Conservation (phyloP, 1,284 basidiomycete genomes). For the Chalciporus sp. region DNA sequence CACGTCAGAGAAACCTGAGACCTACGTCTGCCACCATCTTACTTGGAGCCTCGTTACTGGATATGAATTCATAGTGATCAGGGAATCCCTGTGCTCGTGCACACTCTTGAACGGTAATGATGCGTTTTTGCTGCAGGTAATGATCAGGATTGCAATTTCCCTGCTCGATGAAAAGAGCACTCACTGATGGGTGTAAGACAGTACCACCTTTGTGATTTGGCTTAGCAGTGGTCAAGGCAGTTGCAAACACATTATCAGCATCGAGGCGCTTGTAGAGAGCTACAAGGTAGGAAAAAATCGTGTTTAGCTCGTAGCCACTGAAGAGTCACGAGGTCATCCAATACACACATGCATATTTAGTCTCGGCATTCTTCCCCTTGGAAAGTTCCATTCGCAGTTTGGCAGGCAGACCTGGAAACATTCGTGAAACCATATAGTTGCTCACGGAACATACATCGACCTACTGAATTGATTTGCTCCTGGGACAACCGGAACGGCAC, state of each 20-base stretch:
- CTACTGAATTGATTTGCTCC: slow-evolving; percentile 50
- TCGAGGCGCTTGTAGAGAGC: slow-evolving; percentile 58
- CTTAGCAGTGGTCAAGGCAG: slow-evolving; percentile 54
- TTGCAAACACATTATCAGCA: slow-evolving; percentile 52
- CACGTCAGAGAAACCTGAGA: slow-evolving; percentile 8
- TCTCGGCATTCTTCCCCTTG: slow-evolving; percentile 25
- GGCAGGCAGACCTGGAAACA: slow-evolving; percentile 43
- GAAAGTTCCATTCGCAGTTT: slow-evolving; percentile 38
- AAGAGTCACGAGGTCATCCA: neutral
- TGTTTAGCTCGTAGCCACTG: neutral
- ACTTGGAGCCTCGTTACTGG: slow-evolving; percentile 39
- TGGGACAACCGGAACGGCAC: slow-evolving; percentile 48
- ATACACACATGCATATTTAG: slow-evolving; percentile 25
- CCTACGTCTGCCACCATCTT: slow-evolving; percentile 52
- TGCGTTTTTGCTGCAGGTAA: slow-evolving; percentile 58
- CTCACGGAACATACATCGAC: slow-evolving; percentile 5
- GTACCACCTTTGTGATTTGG: slow-evolving; percentile 54
- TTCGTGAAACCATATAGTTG: neutral
- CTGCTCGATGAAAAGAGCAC: slow-evolving; percentile 15
- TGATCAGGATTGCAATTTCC: neutral
- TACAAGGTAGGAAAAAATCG: slow-evolving; percentile 22
- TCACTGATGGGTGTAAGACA: slow-evolving; percentile 62
- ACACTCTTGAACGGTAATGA: slow-evolving; percentile 62
- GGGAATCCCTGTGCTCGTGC: slow-evolving; percentile 76
- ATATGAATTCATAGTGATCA: slow-evolving; percentile 60